Conservation (phyloP, 2,329 filamentous ascomycete genomes). For the Sporothrix mexicana region DNA sequence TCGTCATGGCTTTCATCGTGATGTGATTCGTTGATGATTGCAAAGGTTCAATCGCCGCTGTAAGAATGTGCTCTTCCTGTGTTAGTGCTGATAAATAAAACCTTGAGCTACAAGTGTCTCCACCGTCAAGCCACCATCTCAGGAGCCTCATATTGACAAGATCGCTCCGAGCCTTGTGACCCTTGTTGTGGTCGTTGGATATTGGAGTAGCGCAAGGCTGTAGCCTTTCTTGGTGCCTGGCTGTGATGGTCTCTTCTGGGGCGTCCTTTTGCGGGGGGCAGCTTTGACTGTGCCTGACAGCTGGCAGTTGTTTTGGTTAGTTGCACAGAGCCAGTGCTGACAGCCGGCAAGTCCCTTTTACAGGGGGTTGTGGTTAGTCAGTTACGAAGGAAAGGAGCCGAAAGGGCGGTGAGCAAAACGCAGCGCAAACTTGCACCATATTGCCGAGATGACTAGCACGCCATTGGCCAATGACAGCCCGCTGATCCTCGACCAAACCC, state of each 20-base stretch:
- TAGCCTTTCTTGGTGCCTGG: not conserved
- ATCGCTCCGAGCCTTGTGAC: slow-evolving; percentile 10
- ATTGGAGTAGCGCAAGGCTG: slow-evolving; percentile 7
- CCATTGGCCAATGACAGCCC: slow-evolving; percentile 13
- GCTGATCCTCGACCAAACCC: not conserved
- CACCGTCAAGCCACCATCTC: not conserved
- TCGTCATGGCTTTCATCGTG: not conserved
- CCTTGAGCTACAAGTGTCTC: too few relatives aligned
- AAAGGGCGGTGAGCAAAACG: slow-evolving; percentile 13
- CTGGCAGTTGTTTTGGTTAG: not conserved
- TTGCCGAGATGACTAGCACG: slow-evolving; percentile 8
- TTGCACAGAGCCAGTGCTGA: not conserved
- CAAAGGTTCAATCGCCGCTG: not conserved
- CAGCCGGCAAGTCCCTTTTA: not conserved
- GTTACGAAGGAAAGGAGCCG: not conserved
- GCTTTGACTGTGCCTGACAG: not conserved
- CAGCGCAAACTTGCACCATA: not conserved
- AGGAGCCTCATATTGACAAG: not conserved
- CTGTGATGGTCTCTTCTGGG: not conserved
- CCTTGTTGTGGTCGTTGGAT: not conserved
- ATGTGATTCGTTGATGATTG: not conserved
- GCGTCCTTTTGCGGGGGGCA: too few relatives aligned
- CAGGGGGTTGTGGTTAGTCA: not conserved
- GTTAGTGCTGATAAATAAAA: not conserved
- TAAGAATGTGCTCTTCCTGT: too few relatives aligned